Evolutionary conservation across 1,139 yeast species (phyloP).

Genomic region (Arxiozyma telluris): DNA sequence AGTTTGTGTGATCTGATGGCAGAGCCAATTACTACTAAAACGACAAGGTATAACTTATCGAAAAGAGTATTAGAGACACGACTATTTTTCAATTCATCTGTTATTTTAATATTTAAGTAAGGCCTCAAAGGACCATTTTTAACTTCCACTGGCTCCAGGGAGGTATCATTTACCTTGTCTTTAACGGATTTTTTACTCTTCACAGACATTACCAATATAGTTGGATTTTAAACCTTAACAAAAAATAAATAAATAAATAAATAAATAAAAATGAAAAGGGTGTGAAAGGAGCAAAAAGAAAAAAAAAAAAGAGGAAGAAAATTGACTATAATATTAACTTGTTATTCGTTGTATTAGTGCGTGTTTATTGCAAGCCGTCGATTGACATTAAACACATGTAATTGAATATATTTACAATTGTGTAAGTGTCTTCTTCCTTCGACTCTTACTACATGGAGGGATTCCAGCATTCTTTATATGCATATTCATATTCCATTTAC

Average conservation of each 20-base stretch:
- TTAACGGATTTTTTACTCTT: constrained; percentile 4
- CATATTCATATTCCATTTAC: no score
- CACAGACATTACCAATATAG: constrained; percentile 3
- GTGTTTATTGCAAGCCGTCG: no score
- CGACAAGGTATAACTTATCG: constrained; percentile 38
- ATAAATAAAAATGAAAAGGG: background rate
- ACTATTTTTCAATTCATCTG: constrained; percentile 31
- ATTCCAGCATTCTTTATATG: no score
- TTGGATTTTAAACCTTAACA: background rate
- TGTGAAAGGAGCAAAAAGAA: background rate
- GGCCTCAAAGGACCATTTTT: constrained; percentile 37
- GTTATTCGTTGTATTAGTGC: background rate
- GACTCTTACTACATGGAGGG: no score
- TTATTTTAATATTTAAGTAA: constrained; percentile 37
- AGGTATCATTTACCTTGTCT: constrained; percentile 19
- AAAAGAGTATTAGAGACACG: constrained; percentile 31
- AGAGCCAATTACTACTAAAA: constrained; percentile 46
- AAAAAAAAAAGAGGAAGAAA: no score
- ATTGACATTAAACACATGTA: background rate
- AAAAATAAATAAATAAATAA: no score
- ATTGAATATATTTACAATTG: no score
- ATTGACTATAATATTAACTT: background rate
- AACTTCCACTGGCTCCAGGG: constrained; percentile 23
- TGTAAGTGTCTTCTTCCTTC: background rate
- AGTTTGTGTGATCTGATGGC: constrained; percentile 53